A percentile compares a stretch with the other conserved stretches of the same genome.
Evolutionary conservation across 2,329 filamentous ascomycete species (phyloP).

Genomic region (Tolypocladium capitatum): DNA sequence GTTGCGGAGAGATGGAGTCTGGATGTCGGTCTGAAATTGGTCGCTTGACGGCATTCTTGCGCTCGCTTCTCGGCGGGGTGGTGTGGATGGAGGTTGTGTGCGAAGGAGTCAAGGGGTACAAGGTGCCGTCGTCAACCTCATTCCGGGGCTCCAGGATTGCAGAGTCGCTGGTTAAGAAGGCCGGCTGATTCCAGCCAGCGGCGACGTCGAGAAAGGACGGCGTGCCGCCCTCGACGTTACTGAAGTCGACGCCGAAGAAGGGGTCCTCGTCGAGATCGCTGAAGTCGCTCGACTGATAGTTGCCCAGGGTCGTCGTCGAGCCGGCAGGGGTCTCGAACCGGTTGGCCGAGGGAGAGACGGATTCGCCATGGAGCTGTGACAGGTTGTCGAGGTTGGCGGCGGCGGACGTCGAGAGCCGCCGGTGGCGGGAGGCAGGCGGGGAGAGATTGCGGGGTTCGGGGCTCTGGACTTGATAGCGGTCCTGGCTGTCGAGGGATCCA

Average conservation of each 20-base stretch:
- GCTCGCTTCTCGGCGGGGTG: conserved; percentile 26
- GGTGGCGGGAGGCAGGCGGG: conserved; percentile 10
- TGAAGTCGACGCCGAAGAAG: conserved; percentile 38
- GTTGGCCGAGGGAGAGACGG: conserved; percentile 15
- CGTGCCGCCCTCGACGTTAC: conserved; percentile 23
- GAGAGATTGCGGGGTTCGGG: conserved; percentile 19
- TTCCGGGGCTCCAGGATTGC: conserved; percentile 1
- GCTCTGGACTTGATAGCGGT: conserved; percentile 17
- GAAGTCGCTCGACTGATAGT: conserved; percentile 37
- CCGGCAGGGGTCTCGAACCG: conserved; percentile 34
- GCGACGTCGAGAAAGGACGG: conserved; percentile 32
- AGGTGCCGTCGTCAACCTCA: conserved; percentile 10
- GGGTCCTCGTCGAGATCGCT: conserved; percentile 35
- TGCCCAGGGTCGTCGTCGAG: conserved; percentile 31
- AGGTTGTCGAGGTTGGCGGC: conserved; percentile 26
- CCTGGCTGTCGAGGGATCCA: conserved; percentile 24
- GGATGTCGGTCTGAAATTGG: conserved; percentile 12
- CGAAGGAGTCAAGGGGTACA: conserved; percentile 37
- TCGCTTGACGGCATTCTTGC: conserved; percentile 12
- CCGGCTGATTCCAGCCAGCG: conserved; percentile 9
- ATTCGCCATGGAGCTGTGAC: conserved; percentile 22
- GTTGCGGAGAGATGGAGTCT: conserved; percentile 27
- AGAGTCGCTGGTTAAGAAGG: conserved; percentile 4
- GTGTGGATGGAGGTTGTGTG: conserved; percentile 35
- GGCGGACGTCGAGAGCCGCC: conserved; percentile 16